Percentiles rank a stretch among this genome's conserved stretches.
Evolutionary conservation across 1,284 basidiomycete genomes (phyloP).

Genomic region (Puccinia polysora): DNA sequence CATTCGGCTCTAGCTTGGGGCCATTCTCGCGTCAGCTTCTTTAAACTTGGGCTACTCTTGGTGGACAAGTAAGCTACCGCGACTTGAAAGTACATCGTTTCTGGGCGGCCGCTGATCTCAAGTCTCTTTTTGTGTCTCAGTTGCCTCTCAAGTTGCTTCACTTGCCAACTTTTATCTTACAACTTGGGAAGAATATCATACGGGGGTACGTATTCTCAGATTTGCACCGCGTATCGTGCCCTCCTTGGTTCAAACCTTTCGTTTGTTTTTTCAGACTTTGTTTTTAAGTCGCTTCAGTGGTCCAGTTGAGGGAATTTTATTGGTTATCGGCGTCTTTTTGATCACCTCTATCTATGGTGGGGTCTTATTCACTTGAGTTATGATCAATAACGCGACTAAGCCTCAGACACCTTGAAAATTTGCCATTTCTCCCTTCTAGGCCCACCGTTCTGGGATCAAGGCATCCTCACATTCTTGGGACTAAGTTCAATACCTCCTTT

Average conservation of each 20-base stretch:
- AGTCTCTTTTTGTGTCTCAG: conserved; percentile 47
- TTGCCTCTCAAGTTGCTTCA: conserved; percentile 76
- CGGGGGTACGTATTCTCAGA: conserved; percentile 58
- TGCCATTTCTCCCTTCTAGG: too few relatives aligned
- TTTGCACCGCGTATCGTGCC: background rate
- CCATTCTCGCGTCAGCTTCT: conserved; percentile 72
- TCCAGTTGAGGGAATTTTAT: conserved; percentile 90
- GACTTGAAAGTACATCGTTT: background rate
- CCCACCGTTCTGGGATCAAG: conserved; percentile 76
- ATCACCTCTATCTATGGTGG: conserved; percentile 70
- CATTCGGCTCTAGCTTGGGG: conserved; percentile 65
- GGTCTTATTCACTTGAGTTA: too few relatives aligned
- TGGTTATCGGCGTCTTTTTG: conserved; percentile 73
- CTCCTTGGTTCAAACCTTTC: background rate
- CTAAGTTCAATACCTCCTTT: conserved; percentile 60
- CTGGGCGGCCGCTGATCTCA: background rate
- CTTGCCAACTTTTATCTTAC: conserved; percentile 89
- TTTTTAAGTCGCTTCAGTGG: conserved; percentile 92
- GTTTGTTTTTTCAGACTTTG: conserved; percentile 59
- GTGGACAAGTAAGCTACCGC: conserved; percentile 66
- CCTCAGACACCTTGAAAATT: background rate
- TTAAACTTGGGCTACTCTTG: conserved; percentile 86
- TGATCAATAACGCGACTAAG: background rate
- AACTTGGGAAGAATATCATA: conserved; percentile 98
- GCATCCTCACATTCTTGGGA: conserved; percentile 62